Evolutionary conservation across 129 eudicot genomes (phyloP).

Genomic region (Centrapalus pauciflorus): DNA sequence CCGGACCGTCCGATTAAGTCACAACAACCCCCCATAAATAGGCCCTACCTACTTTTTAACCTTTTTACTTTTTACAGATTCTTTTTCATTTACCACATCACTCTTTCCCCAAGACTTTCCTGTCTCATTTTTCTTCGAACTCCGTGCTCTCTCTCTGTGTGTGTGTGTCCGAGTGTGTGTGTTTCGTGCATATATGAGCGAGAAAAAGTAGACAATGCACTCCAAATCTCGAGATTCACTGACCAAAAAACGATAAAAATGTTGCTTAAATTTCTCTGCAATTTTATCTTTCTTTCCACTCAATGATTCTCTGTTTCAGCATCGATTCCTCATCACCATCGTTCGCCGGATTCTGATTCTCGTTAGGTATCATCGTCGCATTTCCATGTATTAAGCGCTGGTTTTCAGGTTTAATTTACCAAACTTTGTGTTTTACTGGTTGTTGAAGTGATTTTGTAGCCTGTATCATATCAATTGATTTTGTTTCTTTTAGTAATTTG

Average conservation of each 20-base stretch:
- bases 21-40: neutral
- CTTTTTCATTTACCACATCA: neutral
- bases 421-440: neutral
- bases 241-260: slow-evolving; percentile 11
- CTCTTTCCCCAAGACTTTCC: slow-evolving; percentile 19
- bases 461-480: too few species aligned
- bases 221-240: slow-evolving; percentile 26
- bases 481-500: neutral
- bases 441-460: slow-evolving; percentile 4
- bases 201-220: slow-evolving; percentile 31
- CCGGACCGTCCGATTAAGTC: slow-evolving; percentile 17
- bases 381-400: slow-evolving; percentile 5
- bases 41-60: neutral
- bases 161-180: slow-evolving; percentile 1
- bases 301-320: slow-evolving; percentile 13
- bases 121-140: neutral
- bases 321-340: slow-evolving; percentile 1
- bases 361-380: slow-evolving; percentile 15
- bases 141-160: neutral
- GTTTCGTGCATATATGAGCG: slow-evolving; percentile 30
- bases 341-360: slow-evolving; percentile 11
- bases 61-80: neutral
- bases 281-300: slow-evolving; percentile 10
- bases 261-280: slow-evolving; percentile 22
- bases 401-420: slow-evolving; percentile 13